Evolutionary conservation across 371 early-diverging fungal genomes (phyloP), one percentile per base, ranked within the genome.

Genomic region (Umbelopsis sp.): DNA sequence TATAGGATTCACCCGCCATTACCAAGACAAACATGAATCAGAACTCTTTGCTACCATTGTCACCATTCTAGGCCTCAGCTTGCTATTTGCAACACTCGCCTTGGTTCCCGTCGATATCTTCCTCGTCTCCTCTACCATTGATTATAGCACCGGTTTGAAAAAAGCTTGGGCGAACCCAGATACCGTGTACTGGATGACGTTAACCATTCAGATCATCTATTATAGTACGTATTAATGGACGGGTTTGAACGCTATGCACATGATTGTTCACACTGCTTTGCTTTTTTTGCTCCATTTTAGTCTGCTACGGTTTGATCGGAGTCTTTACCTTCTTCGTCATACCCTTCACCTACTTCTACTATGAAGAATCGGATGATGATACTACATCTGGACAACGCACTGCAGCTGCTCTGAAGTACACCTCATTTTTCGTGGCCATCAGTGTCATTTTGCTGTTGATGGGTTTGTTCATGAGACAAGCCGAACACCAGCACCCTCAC

Each of bases 41-140:
- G 89, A 89, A 63, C 72, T 78, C 29, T 83, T 86, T 68, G 86
- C 87, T 7, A 84, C 87, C 50, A 24, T 79, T 8, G 70, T 86
- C 48, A 85, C 89, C 25, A 72, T 86, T 44, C 46, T 85, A 7
- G 84, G 79, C 6, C 70, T 91, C 9, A 81, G 85, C 0, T 69
- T 89, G 7, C 76, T 87, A 14, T 79, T 91, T 44, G 77, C 81
- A 0, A 85, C 86, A 0, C 73, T 89, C 16, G 80, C 85, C 12
- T 76, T 92, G 44, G 75, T 89, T 38, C 89, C 91, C 1, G 78
- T 91, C 16, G 92, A 92, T 72, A 89, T 89, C 48, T 89, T 86
- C 72, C 66, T 91, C 44, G 91, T 90, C 18, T 90, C 92, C 9
- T 78, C 84, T 5, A 89, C 88, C 22, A 81, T 87, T 46, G 81